Conservation (phyloP, 345 rosid species). For the Gossypium sturtianum region DNA sequence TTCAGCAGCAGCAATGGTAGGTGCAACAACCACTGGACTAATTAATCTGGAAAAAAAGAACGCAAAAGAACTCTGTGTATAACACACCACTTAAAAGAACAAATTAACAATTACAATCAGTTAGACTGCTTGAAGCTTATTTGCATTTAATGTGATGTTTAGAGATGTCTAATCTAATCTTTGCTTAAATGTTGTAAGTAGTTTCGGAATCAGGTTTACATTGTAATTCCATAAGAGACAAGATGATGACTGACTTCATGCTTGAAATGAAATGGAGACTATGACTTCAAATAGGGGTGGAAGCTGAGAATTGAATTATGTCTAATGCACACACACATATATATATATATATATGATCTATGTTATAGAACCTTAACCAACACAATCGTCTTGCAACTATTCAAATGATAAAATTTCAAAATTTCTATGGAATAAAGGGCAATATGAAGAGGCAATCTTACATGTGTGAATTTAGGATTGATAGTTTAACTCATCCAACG, state of each 20-base stretch:
- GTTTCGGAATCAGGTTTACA: not conserved
- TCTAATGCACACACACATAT: not conserved
- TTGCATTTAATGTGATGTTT: not conserved
- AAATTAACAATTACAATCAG: not conserved
- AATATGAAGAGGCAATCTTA: not conserved
- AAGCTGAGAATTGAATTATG: not conserved
- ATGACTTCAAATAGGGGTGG: not conserved
- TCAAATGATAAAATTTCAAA: not conserved
- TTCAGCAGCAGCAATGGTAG: constrained; percentile 95
- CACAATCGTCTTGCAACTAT: not conserved
- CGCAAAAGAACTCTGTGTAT: constrained; percentile 3
- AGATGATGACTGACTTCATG: not conserved
- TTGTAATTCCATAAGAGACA: not conserved
- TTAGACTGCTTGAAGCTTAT: not conserved
- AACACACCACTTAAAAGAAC: not conserved
- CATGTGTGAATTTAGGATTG: too few species aligned
- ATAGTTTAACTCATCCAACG: too few species aligned
- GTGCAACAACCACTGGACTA: constrained; percentile 96
- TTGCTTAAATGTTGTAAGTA: not conserved
- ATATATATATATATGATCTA: not conserved
- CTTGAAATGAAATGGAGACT: not conserved
- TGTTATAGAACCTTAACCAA: not conserved
- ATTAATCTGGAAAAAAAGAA: constrained; percentile 50
- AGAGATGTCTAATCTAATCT: not conserved
- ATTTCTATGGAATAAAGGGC: not conserved